These are phyloP conservation scores for Antarctomyces pellizariae DNA, from an alignment of 495 filamentous ascomycete species.

Conservation along the genomic window DNA sequence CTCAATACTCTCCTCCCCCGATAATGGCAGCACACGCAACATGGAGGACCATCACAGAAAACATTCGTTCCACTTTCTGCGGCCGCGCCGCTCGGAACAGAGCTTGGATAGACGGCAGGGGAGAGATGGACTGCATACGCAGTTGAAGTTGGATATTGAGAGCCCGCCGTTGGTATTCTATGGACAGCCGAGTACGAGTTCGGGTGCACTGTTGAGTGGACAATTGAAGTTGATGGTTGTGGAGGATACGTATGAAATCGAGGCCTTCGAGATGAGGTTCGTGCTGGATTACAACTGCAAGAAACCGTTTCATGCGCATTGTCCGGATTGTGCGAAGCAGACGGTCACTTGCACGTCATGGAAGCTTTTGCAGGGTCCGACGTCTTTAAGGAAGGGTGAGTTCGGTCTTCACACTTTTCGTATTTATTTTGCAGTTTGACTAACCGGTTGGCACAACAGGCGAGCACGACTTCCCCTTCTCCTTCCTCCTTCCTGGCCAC, in stretches of 20 bases:
- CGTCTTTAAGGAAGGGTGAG: conserved; percentile 35
- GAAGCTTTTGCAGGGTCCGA: conserved; percentile 48
- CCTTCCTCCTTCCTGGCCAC: conserved; percentile 65
- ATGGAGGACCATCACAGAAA: too few relatives aligned
- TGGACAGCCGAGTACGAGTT: conserved; percentile 46
- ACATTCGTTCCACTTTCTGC: too few relatives aligned
- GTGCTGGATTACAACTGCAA: conserved; percentile 43
- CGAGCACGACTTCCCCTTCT: conserved; percentile 73
- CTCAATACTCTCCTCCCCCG: too few relatives aligned
- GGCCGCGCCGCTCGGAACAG: too few relatives aligned
- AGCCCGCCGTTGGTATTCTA: conserved; percentile 77
- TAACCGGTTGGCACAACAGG: too few relatives aligned
- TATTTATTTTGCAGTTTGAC: too few relatives aligned
- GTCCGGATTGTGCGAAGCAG: conserved; percentile 46
- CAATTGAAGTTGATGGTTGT: conserved; percentile 50
- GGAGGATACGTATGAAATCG: conserved; percentile 38
- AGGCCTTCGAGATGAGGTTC: conserved; percentile 45
- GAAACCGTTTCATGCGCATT: conserved; percentile 56
- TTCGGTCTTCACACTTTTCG: too few relatives aligned
- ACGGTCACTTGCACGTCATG: conserved; percentile 52
- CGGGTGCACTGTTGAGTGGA: conserved; percentile 72
- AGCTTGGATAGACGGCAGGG: too few relatives aligned
- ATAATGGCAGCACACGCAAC: too few relatives aligned
- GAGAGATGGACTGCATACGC: too few relatives aligned
- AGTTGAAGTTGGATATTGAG: conserved; percentile 58